These are phyloP conservation scores for Vigna nakashimae DNA, from an alignment of 306 rosid species.

Conservation along the genomic window DNA sequence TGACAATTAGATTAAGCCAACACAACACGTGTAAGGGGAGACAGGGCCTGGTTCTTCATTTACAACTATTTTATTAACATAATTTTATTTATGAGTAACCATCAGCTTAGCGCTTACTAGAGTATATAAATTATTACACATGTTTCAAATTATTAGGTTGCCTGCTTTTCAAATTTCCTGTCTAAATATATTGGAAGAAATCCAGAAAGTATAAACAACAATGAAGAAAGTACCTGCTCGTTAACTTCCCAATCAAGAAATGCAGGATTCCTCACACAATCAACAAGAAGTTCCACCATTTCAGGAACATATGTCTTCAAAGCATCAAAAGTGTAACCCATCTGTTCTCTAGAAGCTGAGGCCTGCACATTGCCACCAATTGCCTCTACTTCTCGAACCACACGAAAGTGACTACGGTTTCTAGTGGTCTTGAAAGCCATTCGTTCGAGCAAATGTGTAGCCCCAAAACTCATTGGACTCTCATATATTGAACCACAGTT, in stretches of 20 bases:
- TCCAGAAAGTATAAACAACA: too few relatives aligned
- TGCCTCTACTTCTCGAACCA: constrained; percentile 93
- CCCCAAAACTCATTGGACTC: constrained; percentile 76
- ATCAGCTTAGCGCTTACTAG: too few relatives aligned
- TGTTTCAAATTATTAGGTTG: too few relatives aligned
- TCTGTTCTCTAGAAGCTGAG: constrained; percentile 91
- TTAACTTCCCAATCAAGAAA: constrained; percentile 97
- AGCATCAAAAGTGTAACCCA: constrained; percentile 90
- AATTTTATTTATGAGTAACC: too few relatives aligned
- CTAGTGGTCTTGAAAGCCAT: constrained; percentile 94
- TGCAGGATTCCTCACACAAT: constrained; percentile 76
- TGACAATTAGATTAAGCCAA: too few relatives aligned
- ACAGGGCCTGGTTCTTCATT: too few relatives aligned
- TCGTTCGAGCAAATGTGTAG: constrained; percentile 79
- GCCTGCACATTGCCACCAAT: constrained; percentile 91
- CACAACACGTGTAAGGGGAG: too few relatives aligned
- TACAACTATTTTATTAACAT: too few relatives aligned
- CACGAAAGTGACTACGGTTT: constrained; percentile 83
- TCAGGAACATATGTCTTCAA: constrained; percentile 87
- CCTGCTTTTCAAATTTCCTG: too few relatives aligned
- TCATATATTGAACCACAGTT: constrained; percentile 86
- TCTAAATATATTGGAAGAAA: not conserved
- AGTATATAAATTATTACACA: too few relatives aligned
- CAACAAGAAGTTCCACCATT: constrained; percentile 93
- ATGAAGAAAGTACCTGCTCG: constrained; percentile 69